Base-by-base conservation (phyloP, 2,329 filamentous ascomycete species). In the Hymenotorrendiella dingleyae region DNA sequence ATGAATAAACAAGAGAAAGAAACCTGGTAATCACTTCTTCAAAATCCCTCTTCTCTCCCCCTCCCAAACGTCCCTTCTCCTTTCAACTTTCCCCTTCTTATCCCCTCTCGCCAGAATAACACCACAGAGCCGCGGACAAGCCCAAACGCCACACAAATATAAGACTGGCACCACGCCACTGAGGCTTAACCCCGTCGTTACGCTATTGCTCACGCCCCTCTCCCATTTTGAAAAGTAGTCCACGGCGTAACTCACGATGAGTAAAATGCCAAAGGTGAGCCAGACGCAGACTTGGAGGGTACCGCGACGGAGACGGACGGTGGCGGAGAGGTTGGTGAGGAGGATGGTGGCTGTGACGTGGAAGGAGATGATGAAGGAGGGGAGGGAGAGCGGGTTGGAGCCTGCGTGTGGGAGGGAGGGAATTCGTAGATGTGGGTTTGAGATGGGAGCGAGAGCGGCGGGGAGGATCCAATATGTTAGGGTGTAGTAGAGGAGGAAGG, bases 401-500 rank as follows among this genome's bases (percentile, higher is more conserved):
- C 40, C 40, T 2, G 39, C 39, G 21, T 28, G 22, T 7, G 19
- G 19, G 8, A 43, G 24, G 14, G 33, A 36, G 3, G 40, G 14
- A 11, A 43, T 30, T 8, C 17, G 27, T 8, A 37, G 26, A 9
- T 28, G n/a, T 6, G 20, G 27, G 27, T 32, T 37, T 14, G n/a
- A 8, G 16, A 10, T 20, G 17, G 17, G 16, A 11, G 34, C 16
- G 12, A 32, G 8, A 29, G 22, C 6, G 29, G 19, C 10, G 2
- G 40, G 40, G n/a, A 43, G 26, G 19, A 43, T 20, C 40, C 40
- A 43, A 27, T 32, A 43, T 4, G 14, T 38, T 11, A 5, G 4
- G 14, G 24, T 5, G 34, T 43, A 43, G 27, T 43, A 43, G 22
- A 11, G 9, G 11, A 32, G 10, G 20, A 43, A 43, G 17, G 22